phyloP scores from a whole-genome alignment of 2,329 filamentous ascomycete genomes.

The Akanthomyces muscarius region DNA sequence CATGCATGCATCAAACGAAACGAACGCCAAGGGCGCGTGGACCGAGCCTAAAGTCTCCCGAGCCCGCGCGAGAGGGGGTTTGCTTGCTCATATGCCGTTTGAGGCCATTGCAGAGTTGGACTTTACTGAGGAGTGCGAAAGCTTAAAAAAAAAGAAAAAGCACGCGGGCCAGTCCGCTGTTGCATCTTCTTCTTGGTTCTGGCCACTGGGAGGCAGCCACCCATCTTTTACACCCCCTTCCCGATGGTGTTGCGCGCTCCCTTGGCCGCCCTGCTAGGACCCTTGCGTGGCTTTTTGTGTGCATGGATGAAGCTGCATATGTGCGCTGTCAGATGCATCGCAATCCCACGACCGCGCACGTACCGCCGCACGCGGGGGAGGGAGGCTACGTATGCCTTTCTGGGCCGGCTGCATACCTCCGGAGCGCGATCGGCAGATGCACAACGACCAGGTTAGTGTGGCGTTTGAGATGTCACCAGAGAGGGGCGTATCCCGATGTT shows the following conservation, averaged over 20 bases:
- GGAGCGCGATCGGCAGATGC: background rate
- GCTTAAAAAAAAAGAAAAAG: background rate
- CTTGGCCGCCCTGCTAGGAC: background rate
- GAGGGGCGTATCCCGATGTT: too few species aligned
- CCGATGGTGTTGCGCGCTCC: too few species aligned
- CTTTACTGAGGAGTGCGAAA: background rate
- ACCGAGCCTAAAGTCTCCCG: too few species aligned
- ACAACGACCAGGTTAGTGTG: background rate
- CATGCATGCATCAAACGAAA: background rate
- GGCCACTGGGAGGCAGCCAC: too few species aligned
- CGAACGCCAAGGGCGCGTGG: too few species aligned
- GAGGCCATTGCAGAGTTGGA: background rate
- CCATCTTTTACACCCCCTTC: too few species aligned
- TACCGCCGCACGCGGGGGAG: background rate
- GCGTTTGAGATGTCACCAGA: background rate
- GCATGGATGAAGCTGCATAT: background rate
- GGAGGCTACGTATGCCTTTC: background rate
- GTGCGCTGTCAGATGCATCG: slow-evolving; percentile 9
- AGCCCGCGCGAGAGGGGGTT: too few species aligned
- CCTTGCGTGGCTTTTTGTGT: background rate
- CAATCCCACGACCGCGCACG: background rate
- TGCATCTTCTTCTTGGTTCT: background rate
- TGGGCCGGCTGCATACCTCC: too few species aligned
- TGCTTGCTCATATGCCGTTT: too few species aligned
- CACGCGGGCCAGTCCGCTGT: background rate